Conservation (phyloP, 2,329 filamentous ascomycete genomes). For the Celoporthe dispersa region DNA sequence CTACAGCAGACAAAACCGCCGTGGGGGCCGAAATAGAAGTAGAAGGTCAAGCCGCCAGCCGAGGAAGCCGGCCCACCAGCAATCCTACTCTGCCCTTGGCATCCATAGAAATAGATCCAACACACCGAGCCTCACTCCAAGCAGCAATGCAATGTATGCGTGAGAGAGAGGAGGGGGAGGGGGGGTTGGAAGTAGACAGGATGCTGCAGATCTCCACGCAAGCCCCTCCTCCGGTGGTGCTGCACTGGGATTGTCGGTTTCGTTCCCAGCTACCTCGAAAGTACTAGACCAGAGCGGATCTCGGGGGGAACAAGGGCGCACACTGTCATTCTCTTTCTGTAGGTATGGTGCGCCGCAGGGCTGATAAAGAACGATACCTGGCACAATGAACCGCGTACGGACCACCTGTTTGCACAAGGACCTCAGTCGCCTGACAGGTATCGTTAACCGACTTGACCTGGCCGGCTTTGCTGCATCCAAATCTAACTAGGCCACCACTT, state of each 20-base stretch:
- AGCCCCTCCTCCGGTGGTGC: not conserved
- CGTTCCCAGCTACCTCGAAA: not conserved
- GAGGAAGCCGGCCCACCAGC: not conserved
- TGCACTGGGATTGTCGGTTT: not conserved
- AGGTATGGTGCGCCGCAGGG: no score
- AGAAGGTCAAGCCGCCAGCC: slow-evolving; percentile 11
- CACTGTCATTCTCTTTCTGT: not conserved
- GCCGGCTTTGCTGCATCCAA: not conserved
- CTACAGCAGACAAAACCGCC: not conserved
- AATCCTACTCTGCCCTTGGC: slow-evolving; percentile 1
- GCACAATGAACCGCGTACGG: not conserved
- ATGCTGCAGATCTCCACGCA: not conserved
- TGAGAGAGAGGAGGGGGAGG: no score
- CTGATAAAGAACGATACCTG: not conserved
- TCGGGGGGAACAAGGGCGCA: not conserved
- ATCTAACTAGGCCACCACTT: not conserved
- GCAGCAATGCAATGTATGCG: not conserved
- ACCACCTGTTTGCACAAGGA: not conserved
- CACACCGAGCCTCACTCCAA: not conserved
- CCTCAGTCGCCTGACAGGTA: not conserved
- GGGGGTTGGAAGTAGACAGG: not conserved
- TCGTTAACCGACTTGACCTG: not conserved
- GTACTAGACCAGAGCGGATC: not conserved
- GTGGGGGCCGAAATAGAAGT: not conserved
- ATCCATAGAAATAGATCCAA: slow-evolving; percentile 7